These are phyloP conservation scores for Neurospora tetrasperma DNA, from an alignment of 495 filamentous ascomycete genomes.

Conservation along the genomic window DNA sequence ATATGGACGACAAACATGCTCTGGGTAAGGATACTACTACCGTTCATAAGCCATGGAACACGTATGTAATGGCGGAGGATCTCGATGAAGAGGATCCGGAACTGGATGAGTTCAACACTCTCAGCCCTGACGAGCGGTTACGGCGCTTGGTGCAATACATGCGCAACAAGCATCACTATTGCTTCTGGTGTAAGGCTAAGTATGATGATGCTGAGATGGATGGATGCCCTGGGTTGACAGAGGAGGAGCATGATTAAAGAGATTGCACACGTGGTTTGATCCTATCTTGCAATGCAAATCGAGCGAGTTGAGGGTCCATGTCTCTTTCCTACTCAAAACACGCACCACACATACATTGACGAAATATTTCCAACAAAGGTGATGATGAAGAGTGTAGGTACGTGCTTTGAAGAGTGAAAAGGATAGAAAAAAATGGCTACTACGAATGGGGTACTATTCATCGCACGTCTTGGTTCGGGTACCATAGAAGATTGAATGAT, in stretches of 20 bases:
- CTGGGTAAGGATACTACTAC: slow-evolving; percentile 21
- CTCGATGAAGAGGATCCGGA: slow-evolving; percentile 76
- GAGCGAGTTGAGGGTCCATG: not conserved
- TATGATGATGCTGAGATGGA: slow-evolving; percentile 67
- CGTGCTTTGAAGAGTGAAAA: not conserved
- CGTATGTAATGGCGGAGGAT: slow-evolving; percentile 50
- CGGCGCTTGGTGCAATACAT: slow-evolving; percentile 55
- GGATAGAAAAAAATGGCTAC: not conserved
- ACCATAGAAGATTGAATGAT: not conserved
- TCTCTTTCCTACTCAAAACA: not conserved
- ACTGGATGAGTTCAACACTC: slow-evolving; percentile 69
- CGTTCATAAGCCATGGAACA: slow-evolving; percentile 17
- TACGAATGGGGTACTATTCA: not conserved
- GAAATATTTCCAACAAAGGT: not conserved
- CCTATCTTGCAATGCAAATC: not conserved
- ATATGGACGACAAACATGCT: slow-evolving; percentile 40
- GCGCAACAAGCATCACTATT: slow-evolving; percentile 65
- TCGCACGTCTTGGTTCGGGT: not conserved
- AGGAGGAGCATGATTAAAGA: slow-evolving; percentile 79
- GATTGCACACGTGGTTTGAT: not conserved
- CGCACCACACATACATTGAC: not conserved
- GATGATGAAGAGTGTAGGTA: not conserved
- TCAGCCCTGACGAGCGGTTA: slow-evolving; percentile 54
- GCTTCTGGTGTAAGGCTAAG: slow-evolving; percentile 89
- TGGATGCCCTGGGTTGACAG: slow-evolving; percentile 79